These are phyloP conservation scores for Colletotrichum magnum DNA, from an alignment of 2,329 filamentous ascomycete genomes.

Conservation along the genomic window DNA sequence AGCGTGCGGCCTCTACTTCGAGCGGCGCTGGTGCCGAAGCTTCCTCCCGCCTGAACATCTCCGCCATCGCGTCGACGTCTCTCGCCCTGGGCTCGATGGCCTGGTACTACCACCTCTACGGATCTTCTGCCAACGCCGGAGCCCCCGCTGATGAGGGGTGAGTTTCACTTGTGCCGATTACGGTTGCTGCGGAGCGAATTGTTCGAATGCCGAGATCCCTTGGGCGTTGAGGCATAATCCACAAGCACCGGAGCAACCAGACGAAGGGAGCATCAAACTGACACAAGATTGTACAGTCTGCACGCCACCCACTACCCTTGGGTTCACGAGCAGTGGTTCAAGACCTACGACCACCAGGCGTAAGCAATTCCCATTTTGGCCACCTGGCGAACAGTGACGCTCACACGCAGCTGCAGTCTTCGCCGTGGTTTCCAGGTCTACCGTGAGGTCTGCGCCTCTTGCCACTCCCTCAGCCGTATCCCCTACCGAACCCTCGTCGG, in stretches of 20 bases:
- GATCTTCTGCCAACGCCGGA: constrained; percentile 87
- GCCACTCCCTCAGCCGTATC: constrained; percentile 95
- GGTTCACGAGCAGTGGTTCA: constrained; percentile 92
- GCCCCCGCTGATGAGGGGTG: constrained; percentile 98
- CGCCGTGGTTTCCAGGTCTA: constrained; percentile 99
- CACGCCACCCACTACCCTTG: constrained; percentile 94
- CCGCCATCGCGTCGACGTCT: constrained; percentile 88
- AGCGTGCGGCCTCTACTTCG: constrained; percentile 81
- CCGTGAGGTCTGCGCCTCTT: constrained; percentile 96
- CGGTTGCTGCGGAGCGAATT: constrained; percentile 28
- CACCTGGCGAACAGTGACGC: constrained; percentile 18
- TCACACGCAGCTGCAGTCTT: constrained; percentile 71
- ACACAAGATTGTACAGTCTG: constrained; percentile 70
- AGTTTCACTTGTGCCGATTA: constrained; percentile 60
- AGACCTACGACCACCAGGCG: constrained; percentile 98
- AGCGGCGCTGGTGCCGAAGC: constrained; percentile 78
- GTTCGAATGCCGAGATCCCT: constrained; percentile 27
- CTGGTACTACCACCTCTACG: constrained; percentile 98
- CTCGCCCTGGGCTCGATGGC: constrained; percentile 90
- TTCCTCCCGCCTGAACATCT: constrained; percentile 87
- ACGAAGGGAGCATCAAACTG: constrained; percentile 25
- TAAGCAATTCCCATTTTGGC: constrained; percentile 65
- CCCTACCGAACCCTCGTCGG: constrained; percentile 95
- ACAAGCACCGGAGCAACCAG: constrained; percentile 28
- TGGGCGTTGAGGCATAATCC: constrained; percentile 41